Base-by-base conservation (phyloP, 202 grass and related monocot species). In the Dendrocalamus latiflorus region DNA sequence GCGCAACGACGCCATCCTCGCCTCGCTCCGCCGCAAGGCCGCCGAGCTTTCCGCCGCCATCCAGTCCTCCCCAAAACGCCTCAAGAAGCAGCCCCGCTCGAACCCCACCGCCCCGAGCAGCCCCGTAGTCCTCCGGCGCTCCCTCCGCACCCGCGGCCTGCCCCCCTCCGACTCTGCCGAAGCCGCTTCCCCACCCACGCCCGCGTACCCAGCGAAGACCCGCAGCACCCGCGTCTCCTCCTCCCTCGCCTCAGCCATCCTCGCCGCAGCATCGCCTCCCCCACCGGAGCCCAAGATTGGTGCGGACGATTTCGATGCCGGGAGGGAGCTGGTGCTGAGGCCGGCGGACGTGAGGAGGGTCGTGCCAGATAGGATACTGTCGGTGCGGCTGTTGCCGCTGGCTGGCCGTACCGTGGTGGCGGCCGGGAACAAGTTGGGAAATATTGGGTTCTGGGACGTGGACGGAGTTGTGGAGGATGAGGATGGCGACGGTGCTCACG, bases 391-490 rank as follows among this genome's bases (percentile, higher is more conserved):
- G 55, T 77, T 98, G 76, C 95, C 95, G 22, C 78, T 91, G 64
- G 28, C 34, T 1, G 82, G 81, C 72, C 81, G 92, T 13, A 86
- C 88, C 8, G 81, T 98, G 49, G 75, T 98, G 25, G 78, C 55
- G 6, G 69, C 77, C 1, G 92, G 92, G 67, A 86, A 98, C 80
- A 93, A 82, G 68, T n/a, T 85, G 9, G 95, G 95, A 33, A 49
- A 88, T 59, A 20, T 98, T 26, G 95, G 95, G 33, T 90, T 98
- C 80, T 98, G 95, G 95, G 84, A 93, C 68, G 88, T 79, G 30
- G 92, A 93, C 62, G 37, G 51, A 21, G 4, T 60, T 25, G 67
- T 55, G 71, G 86, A 81, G 60, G 71, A 68, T 72, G 86, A 77
- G 24, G 84, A 86, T 45, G 85, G 18, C 6, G 70, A 70, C 36